phyloP scores from a whole-genome alignment of 73 alveolate species.

The Urostyla sp. region DNA sequence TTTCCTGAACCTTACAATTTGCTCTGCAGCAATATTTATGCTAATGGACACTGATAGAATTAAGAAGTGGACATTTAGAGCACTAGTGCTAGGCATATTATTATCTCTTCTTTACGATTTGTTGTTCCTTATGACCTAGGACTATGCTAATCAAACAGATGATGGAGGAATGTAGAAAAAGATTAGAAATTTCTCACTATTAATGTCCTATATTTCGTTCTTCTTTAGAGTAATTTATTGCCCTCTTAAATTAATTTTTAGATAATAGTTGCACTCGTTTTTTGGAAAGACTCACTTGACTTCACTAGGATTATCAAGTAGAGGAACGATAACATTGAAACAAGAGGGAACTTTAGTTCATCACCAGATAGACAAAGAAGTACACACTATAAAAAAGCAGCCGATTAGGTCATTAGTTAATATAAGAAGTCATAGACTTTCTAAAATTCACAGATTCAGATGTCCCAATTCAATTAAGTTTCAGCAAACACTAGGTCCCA shows the following conservation, averaged over 20 bases:
- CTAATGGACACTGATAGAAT: slow-evolving; percentile 41
- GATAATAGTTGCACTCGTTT: slow-evolving; percentile 48
- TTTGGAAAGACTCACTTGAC: slow-evolving; percentile 75
- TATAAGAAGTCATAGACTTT: slow-evolving; percentile 5
- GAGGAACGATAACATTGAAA: slow-evolving; percentile 11
- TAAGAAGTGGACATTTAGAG: slow-evolving; percentile 57
- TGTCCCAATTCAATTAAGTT: too few species aligned
- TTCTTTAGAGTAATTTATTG: slow-evolving; percentile 51
- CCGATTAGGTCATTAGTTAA: slow-evolving; percentile 22
- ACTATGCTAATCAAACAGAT: not conserved
- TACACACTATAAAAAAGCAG: slow-evolving; percentile 16
- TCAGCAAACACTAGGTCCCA: not conserved
- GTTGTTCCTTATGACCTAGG: slow-evolving; percentile 12
- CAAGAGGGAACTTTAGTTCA: not conserved
- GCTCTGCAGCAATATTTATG: slow-evolving; percentile 49
- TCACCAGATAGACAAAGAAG: slow-evolving; percentile 41
- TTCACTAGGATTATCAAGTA: slow-evolving; percentile 43
- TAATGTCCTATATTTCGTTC: slow-evolving; percentile 48
- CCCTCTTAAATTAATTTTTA: not conserved
- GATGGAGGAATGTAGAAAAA: slow-evolving; percentile 58
- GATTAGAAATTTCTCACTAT: slow-evolving; percentile 39
- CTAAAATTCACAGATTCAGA: too few species aligned
- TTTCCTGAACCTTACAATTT: slow-evolving; percentile 52
- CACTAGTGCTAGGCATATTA: slow-evolving; percentile 29
- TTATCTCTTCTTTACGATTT: slow-evolving; percentile 28